Percentiles rank a stretch among this genome's conserved stretches.
These are phyloP conservation scores for Chlamydomonas reinhardtii DNA, from an alignment of 163 green algal species.

Conservation along the genomic window DNA sequence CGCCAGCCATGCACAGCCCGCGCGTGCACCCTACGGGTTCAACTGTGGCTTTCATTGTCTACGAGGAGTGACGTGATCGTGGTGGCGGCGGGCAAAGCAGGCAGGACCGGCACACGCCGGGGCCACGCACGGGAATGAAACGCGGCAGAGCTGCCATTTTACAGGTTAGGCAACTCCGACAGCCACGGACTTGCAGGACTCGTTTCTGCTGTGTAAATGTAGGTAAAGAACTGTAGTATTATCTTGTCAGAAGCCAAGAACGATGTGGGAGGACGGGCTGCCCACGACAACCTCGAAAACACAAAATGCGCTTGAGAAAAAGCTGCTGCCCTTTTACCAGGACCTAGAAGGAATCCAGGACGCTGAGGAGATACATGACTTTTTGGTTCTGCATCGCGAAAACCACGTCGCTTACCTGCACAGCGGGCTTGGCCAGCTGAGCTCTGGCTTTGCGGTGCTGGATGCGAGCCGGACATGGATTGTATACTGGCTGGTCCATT, in stretches of 20 bases:
- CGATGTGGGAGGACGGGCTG: constrained; percentile 58
- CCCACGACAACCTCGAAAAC: constrained; percentile 50
- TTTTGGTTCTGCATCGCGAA: constrained; percentile 62
- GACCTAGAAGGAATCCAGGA: constrained; percentile 51
- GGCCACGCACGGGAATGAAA: too few species aligned
- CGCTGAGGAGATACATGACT: constrained; percentile 51
- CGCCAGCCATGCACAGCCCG: too few species aligned
- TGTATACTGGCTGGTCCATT: constrained; percentile 94
- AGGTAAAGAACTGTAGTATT: too few species aligned
- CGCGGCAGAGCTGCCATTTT: too few species aligned
- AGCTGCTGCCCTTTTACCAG: constrained; percentile 56
- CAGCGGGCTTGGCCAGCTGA: constrained; percentile 68
- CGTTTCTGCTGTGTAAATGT: too few species aligned
- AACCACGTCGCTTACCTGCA: constrained; percentile 76
- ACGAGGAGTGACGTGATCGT: too few species aligned
- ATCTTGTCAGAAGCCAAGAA: neutral
- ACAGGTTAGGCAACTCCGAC: too few species aligned
- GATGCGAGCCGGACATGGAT: constrained; percentile 93
- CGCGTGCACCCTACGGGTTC: too few species aligned
- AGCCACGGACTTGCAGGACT: too few species aligned
- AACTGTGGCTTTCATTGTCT: too few species aligned
- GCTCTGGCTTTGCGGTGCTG: constrained; percentile 75
- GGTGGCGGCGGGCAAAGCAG: too few species aligned
- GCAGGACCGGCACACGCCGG: too few species aligned
- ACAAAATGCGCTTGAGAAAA: constrained; percentile 71